These are phyloP conservation scores for Exophiala phaeomuriformis DNA, from an alignment of 2,329 filamentous ascomycete genomes.

Conservation along the genomic window DNA sequence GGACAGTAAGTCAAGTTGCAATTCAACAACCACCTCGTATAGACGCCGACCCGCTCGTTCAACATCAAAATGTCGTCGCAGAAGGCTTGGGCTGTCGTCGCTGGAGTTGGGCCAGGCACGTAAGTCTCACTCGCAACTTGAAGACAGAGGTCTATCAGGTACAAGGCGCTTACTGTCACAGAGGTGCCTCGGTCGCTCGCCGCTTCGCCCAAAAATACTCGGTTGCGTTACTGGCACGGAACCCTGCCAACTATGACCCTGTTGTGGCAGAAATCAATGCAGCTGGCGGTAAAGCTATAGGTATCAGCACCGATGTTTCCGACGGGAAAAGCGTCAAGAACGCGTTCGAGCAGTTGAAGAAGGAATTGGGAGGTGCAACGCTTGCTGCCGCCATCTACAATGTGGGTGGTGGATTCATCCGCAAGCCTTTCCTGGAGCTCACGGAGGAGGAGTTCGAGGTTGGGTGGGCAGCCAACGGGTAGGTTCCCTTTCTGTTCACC, in stretches of 20 bases:
- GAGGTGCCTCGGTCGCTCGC: conserved; percentile 54
- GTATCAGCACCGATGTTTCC: conserved; percentile 54
- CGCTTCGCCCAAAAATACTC: conserved; percentile 53
- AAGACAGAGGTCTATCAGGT: not conserved
- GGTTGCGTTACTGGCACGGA: conserved; percentile 54
- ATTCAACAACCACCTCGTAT: no score
- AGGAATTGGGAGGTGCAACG: conserved; percentile 43
- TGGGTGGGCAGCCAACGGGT: conserved; percentile 47
- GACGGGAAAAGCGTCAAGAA: conserved; percentile 46
- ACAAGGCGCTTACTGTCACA: conserved; percentile 5
- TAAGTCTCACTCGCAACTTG: conserved; percentile 9
- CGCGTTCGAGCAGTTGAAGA: conserved; percentile 49
- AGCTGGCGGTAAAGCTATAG: conserved; percentile 52
- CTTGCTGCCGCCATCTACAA: conserved; percentile 55
- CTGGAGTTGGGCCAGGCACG: conserved; percentile 43
- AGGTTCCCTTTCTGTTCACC: conserved; percentile 19
- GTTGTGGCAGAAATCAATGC: conserved; percentile 54
- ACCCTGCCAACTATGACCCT: conserved; percentile 48
- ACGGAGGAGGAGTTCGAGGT: conserved; percentile 51
- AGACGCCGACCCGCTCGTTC: not conserved
- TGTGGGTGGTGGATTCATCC: conserved; percentile 49
- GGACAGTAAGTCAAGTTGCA: no score
- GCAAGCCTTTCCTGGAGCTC: conserved; percentile 56
- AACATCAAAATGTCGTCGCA: conserved; percentile 22
- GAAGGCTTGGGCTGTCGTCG: conserved; percentile 41